These are phyloP conservation scores for Sphagnum fallax DNA, from an alignment of 228 moss, liverwort and hornwort genomes.

Conservation along the genomic window DNA sequence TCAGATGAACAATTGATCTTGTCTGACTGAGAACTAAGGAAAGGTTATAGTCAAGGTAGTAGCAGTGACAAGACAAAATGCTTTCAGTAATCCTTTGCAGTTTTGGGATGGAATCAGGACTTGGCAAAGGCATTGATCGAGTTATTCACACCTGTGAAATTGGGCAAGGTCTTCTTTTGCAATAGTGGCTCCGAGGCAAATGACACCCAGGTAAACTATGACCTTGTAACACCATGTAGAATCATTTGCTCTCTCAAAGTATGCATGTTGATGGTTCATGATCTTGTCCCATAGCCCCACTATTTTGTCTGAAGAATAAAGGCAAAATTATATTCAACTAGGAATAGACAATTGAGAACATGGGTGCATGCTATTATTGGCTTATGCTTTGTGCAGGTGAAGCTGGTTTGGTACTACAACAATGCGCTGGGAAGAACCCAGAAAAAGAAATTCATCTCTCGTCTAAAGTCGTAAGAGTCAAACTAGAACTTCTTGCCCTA, in stretches of 20 bases:
- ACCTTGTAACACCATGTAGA: not conserved
- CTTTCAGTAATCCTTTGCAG: too few relatives aligned
- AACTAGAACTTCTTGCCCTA: too few relatives aligned
- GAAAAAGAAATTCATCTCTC: constrained; percentile 91
- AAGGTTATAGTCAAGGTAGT: not conserved
- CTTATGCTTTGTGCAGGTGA: constrained; percentile 38
- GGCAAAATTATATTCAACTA: not conserved
- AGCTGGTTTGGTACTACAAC: constrained; percentile 98
- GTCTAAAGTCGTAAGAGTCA: constrained; percentile 60
- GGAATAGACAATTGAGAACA: not conserved
- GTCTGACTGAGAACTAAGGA: not conserved
- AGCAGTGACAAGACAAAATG: too few relatives aligned
- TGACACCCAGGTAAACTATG: constrained; percentile 65
- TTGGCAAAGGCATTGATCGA: constrained; percentile 58
- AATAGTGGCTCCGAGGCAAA: constrained; percentile 99
- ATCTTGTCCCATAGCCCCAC: not conserved
- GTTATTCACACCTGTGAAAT: constrained; percentile 67
- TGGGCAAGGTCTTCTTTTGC: constrained; percentile 88
- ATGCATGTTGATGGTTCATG: not conserved
- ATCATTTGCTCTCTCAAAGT: not conserved
- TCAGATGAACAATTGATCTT: too few relatives aligned
- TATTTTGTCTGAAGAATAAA: not conserved
- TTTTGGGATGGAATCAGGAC: constrained; percentile 32
- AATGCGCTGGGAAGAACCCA: constrained; percentile 80
- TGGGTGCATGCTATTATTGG: not conserved